These are phyloP conservation scores for Leishmania tarentolae DNA, from an alignment of 208 protist genomes.

Conservation along the genomic window DNA sequence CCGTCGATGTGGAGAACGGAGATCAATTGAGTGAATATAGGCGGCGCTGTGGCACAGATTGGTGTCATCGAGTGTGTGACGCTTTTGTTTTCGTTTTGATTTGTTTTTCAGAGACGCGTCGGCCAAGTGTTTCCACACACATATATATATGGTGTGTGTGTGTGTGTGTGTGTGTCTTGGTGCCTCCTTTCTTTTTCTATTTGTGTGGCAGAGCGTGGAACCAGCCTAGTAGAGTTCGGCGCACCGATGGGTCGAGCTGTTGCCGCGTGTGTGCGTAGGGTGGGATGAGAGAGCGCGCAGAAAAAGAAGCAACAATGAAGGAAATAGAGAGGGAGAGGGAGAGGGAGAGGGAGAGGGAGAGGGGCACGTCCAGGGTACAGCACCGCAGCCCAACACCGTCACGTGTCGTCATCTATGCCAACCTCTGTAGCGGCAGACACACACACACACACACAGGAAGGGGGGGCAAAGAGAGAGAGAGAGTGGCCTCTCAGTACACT, in stretches of 20 bases:
- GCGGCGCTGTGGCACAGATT: not conserved
- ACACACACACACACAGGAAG: not conserved
- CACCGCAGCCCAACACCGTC: too few relatives aligned
- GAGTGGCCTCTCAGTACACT: not conserved
- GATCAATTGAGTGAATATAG: not conserved
- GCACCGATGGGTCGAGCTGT: too few relatives aligned
- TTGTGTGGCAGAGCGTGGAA: too few relatives aligned
- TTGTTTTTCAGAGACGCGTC: conserved; percentile 11
- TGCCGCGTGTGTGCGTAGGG: too few relatives aligned
- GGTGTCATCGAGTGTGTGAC: not conserved
- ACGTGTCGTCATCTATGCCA: not conserved
- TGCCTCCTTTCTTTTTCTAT: not conserved
- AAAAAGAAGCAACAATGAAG: not conserved
- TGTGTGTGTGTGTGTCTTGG: too few relatives aligned
- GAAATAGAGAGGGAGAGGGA: not conserved
- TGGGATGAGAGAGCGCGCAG: too few relatives aligned
- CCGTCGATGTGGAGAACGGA: not conserved
- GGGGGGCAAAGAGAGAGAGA: not conserved
- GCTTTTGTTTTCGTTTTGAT: not conserved
- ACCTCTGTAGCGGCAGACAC: not conserved
- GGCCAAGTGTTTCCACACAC: not conserved
- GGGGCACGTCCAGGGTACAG: too few relatives aligned
- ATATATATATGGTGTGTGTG: too few relatives aligned
- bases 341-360: not conserved
- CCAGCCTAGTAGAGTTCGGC: too few relatives aligned